These are phyloP conservation scores for Penicillium oxalicum DNA, from an alignment of 2,329 filamentous ascomycete genomes.

Conservation along the genomic window DNA sequence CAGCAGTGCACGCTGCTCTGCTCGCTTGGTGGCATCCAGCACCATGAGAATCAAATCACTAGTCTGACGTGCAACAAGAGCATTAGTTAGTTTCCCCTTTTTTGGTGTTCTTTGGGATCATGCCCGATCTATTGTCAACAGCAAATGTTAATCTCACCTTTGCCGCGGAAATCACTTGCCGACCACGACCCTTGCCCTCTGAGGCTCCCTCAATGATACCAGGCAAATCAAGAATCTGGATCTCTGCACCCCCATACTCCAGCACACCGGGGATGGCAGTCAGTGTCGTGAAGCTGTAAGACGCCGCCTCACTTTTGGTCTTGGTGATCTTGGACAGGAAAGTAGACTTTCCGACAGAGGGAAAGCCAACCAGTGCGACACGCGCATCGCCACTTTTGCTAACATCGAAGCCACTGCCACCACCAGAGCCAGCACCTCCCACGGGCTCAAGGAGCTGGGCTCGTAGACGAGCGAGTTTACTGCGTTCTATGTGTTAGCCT, in stretches of 20 bases:
- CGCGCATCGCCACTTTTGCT: slow-evolving; percentile 94
- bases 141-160: slow-evolving; percentile 49
- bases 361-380: slow-evolving; percentile 96
- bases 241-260: slow-evolving; percentile 95
- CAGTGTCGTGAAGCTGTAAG: slow-evolving; percentile 94
- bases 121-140: no score
- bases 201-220: slow-evolving; percentile 97
- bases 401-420: slow-evolving; percentile 79
- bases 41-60: slow-evolving; percentile 97
- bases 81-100: neutral
- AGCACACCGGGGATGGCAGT: slow-evolving; percentile 96
- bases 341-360: slow-evolving; percentile 96
- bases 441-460: slow-evolving; percentile 90
- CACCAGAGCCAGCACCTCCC: slow-evolving; percentile 69
- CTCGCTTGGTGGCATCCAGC: slow-evolving; percentile 90
- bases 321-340: slow-evolving; percentile 99
- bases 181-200: slow-evolving; percentile 89
- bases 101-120: no score
- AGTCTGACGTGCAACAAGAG: slow-evolving; percentile 47
- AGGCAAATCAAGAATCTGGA: slow-evolving; percentile 93
- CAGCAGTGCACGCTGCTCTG: slow-evolving; percentile 81
- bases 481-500: slow-evolving; percentile 37
- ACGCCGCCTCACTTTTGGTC: slow-evolving; percentile 90
- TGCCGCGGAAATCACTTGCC: slow-evolving; percentile 94
- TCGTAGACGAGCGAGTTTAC: slow-evolving; percentile 90